These are phyloP conservation scores for Polyporus tsugae DNA, from an alignment of 1,284 basidiomycete species.

Conservation along the genomic window DNA sequence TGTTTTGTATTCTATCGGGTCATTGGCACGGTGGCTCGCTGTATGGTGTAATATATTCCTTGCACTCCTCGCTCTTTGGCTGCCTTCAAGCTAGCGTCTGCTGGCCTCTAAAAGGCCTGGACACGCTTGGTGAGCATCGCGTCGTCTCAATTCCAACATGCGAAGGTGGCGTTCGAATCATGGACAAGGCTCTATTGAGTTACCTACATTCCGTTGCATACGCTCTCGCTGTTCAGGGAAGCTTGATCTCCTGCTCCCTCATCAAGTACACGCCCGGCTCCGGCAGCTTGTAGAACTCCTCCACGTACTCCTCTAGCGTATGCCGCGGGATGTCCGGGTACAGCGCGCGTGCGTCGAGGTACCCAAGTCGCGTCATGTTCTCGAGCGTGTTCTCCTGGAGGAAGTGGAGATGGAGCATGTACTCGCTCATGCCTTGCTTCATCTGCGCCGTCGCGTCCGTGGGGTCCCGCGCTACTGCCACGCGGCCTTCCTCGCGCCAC, in stretches of 20 bases:
- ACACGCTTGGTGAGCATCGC: too few species aligned
- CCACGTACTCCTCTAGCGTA: conserved; percentile 33
- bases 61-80: not conserved
- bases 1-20: not conserved
- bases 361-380: conserved; percentile 34
- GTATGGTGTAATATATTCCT: conserved; percentile 1
- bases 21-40: conserved; percentile 9
- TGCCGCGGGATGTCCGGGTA: conserved; percentile 34
- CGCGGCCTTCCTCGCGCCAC: conserved; percentile 11
- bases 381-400: conserved; percentile 31
- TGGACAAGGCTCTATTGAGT: too few species aligned
- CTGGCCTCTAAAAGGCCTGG: not conserved
- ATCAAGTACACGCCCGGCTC: conserved; percentile 7
- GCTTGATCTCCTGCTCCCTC: conserved; percentile 5
- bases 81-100: not conserved
- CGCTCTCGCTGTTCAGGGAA: not conserved
- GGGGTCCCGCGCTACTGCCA: not conserved
- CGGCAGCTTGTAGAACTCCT: conserved; percentile 26
- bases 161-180: too few species aligned
- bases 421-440: conserved; percentile 19
- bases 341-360: conserved; percentile 36
- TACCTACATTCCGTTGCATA: too few species aligned
- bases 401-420: conserved; percentile 33
- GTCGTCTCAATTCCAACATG: too few species aligned
- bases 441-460: not conserved